Conservation (phyloP, 495 filamentous ascomycete species). For the Lasiosphaeria ovina region DNA sequence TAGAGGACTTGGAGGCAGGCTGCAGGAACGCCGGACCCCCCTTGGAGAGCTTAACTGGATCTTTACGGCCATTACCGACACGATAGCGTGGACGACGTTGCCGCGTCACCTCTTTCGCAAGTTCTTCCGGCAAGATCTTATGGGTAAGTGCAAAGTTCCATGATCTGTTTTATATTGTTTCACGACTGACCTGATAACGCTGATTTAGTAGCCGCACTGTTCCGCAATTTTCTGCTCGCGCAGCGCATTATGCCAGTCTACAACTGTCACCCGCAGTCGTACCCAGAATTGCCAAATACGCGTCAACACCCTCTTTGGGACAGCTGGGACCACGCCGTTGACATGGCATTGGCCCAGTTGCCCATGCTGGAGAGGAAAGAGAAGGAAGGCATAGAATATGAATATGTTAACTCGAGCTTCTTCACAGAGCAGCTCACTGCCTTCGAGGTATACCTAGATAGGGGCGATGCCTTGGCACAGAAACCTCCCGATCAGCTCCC, state of each 20-base stretch:
- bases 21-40: slow-evolving; percentile 92
- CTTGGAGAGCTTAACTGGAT: slow-evolving; percentile 99
- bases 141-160: slow-evolving; percentile 44
- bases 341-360: slow-evolving; percentile 91
- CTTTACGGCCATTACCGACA: slow-evolving; percentile 97
- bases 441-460: slow-evolving; percentile 93
- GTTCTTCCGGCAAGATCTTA: slow-evolving; percentile 95
- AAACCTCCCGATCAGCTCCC: slow-evolving; percentile 91
- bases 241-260: slow-evolving; percentile 95
- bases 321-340: slow-evolving; percentile 95
- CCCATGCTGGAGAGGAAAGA: slow-evolving; percentile 73
- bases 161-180: neutral
- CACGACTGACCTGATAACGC: neutral
- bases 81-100: slow-evolving; percentile 95
- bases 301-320: slow-evolving; percentile 93
- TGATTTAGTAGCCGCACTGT: slow-evolving; percentile 75
- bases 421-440: slow-evolving; percentile 97
- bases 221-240: slow-evolving; percentile 90
- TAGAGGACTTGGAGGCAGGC: slow-evolving; percentile 73
- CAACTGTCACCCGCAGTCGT: slow-evolving; percentile 88
- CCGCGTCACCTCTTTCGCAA: slow-evolving; percentile 89
- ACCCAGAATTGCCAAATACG: slow-evolving; percentile 83
- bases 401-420: slow-evolving; percentile 92
- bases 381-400: slow-evolving; percentile 71
- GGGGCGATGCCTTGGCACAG: slow-evolving; percentile 75